Base-by-base conservation (phyloP, 2,329 filamentous ascomycete species). In the Rutstroemia sp. region DNA sequence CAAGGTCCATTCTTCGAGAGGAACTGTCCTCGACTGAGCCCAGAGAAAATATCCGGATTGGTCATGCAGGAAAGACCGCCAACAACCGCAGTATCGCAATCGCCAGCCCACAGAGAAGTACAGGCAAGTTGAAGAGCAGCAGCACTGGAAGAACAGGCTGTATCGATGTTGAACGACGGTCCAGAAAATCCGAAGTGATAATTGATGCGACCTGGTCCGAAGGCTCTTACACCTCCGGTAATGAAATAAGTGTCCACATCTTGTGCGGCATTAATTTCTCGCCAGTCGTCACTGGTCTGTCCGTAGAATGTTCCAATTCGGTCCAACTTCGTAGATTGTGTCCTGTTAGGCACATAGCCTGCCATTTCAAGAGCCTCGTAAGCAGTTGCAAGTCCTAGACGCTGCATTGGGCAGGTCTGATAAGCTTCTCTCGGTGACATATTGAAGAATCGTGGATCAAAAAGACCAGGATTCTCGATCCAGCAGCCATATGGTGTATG, bases 391-490 rank as follows among this genome's bases (percentile, higher is more conserved):
- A 94, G 73, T 3, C 87, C 86, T 62, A 92, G 77, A 64, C 89
- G 80, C 69, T 90, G 88, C 80, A 89, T 89, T 0, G 89, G 89
- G 68, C 92, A 88, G 1, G 87, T 90, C 67, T 91, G 87, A 51
- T 83, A 81, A 27, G 89, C 89, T 71, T 92, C 88, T 63, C 87
- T 82, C 5, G 88, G 87, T 38, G 87, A 91, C 84, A 92, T 91
- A 71, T 90, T 90, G 79, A 92, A 92, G 73, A 92, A 92, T 1
- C 85, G 78, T n/a, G 87, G 84, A 64, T 92, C 88, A 66, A 92
- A 92, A 48, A 87, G 76, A 55, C 87, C 87, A 0, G 88, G 87
- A 59, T 90, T 80, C 60, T 89, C 83, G 39, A 65, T 79, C 74
- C 75, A 91, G 73, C 86, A 89, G 16, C 88, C 88, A 64, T 83